Percentiles rank a stretch among this genome's conserved stretches.
phyloP scores from a whole-genome alignment of 176 grass and related monocot species.

The Oryza longistaminata region DNA sequence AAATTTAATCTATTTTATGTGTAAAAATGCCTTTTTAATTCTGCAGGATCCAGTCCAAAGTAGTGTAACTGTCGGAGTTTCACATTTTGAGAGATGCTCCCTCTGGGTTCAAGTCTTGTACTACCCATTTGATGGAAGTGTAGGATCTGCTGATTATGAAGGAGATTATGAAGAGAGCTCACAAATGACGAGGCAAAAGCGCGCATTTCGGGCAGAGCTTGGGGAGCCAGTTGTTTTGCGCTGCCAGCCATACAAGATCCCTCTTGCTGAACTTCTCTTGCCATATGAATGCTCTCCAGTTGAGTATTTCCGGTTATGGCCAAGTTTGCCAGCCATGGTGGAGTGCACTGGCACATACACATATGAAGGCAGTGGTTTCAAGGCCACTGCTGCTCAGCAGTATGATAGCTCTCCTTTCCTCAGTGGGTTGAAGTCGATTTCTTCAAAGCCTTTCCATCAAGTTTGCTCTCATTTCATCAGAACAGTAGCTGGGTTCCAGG shows the following conservation, averaged over 20 bases:
- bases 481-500: slow-evolving; percentile 95
- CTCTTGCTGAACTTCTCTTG: slow-evolving; percentile 84
- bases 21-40: slow-evolving; percentile 6
- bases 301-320: slow-evolving; percentile 95
- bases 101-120: slow-evolving; percentile 98
- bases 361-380: slow-evolving; percentile 98
- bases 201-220: slow-evolving; percentile 61
- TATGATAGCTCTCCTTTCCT: slow-evolving; percentile 92
- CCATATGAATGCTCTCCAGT: slow-evolving; percentile 89
- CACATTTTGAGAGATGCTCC: slow-evolving; percentile 96
- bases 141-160: slow-evolving; percentile 70
- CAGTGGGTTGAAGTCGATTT: slow-evolving; percentile 80
- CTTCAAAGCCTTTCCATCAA: slow-evolving; percentile 91
- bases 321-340: slow-evolving; percentile 87
- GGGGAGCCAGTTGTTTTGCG: slow-evolving; percentile 85
- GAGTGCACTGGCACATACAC: slow-evolving; percentile 91
- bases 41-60: slow-evolving; percentile 89
- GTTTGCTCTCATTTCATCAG: slow-evolving; percentile 97
- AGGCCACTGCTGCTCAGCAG: slow-evolving; percentile 97
- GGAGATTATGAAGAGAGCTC: slow-evolving; percentile 95
- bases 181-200: slow-evolving; percentile 81
- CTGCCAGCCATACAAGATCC: slow-evolving; percentile 95
- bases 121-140: slow-evolving; percentile 83
- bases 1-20: neutral
- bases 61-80: slow-evolving; percentile 95